Evolutionary conservation across 2,329 filamentous ascomycete genomes (phyloP), one percentile per base, ranked within the genome.

Genomic region (Tolypocladium amazonense): DNA sequence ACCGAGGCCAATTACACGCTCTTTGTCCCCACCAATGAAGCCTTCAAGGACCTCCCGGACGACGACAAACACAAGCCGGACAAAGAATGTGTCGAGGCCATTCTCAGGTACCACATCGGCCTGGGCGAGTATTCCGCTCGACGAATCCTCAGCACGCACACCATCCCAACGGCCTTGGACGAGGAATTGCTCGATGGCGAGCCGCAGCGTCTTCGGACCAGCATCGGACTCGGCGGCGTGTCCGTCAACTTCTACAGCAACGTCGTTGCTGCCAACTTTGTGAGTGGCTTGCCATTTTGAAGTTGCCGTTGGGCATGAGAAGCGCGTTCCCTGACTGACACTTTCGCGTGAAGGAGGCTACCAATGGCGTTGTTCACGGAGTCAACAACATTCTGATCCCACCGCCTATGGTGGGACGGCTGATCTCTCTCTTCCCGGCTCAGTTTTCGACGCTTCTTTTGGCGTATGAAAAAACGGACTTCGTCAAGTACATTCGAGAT

Each of bases 341-440:
- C 1, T 23, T 50, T 1, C 3, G 3, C 4, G 3, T 6, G 59
- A 53, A 88, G 86, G 80, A 82, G 69, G 88, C 85, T 47, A 87
- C 83, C 62, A 96, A 96, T 69, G 92, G 92, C 50, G 79, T 94
- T 45, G 84, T 95, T 64, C 92, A 96, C 72, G 88, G 83, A 53
- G 76, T 96, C 58, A 84, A 92, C 75, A 80, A 78, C 62, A 77
- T 94, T 59, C 80, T 96, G n/a, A 68, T 93, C 11, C 91, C 91
- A 3, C 92, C 92, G 0, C 87, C 89, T 1, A 76, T 77, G 33
- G 77, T 84, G 52, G 78, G 84, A 58, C 70, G 68, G 33, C 67
- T 75, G 59, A 72, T 85, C 54, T 79, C 82, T 12, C 84, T 92
- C 38, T 81, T 96, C 68, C 91, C 92, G 0, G 74, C 77, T 55